These are phyloP conservation scores for Talaromyces atroroseus DNA, from an alignment of 2,329 filamentous ascomycete species.

Conservation along the genomic window DNA sequence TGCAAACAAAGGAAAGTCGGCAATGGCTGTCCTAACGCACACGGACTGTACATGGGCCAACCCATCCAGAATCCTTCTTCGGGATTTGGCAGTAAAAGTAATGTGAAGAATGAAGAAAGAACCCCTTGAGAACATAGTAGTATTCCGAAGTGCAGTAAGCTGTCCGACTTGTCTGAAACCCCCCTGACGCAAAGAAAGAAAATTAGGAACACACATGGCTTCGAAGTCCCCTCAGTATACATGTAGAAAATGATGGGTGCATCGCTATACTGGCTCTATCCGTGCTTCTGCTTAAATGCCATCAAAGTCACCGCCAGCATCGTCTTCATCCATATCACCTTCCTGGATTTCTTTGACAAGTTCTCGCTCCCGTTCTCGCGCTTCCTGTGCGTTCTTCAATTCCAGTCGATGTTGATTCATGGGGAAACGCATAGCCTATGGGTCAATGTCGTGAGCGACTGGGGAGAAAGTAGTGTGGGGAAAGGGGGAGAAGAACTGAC, in stretches of 20 bases:
- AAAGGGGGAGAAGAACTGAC: constrained; percentile 43
- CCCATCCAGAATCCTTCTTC: constrained; percentile 9
- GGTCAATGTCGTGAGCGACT: constrained; percentile 7
- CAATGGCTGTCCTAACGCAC: constrained; percentile 8
- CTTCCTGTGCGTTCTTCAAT: constrained; percentile 96
- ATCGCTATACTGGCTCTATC: constrained; percentile 10
- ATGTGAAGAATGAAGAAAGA: constrained; percentile 7
- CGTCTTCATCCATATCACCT: constrained; percentile 92
- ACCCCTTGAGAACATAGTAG: neutral
- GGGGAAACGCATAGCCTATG: constrained; percentile 91
- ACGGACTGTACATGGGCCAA: constrained; percentile 21
- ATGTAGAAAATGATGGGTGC: constrained; percentile 7
- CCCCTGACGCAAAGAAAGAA: neutral
- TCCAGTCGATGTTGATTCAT: constrained; percentile 99
- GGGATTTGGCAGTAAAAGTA: constrained; percentile 8
- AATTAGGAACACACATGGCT: constrained; percentile 13
- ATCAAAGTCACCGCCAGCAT: constrained; percentile 84
- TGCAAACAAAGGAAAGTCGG: constrained; percentile 8
- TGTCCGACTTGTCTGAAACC: neutral
- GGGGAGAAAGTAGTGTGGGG: neutral
- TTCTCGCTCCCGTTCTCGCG: constrained; percentile 91
- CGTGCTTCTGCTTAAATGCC: constrained; percentile 9
- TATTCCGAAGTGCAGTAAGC: neutral
- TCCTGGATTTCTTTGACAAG: constrained; percentile 99
- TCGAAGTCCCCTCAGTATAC: constrained; percentile 12